phyloP scores from a whole-genome alignment of 2,329 filamentous ascomycete species.

The Biscogniauxia marginata region DNA sequence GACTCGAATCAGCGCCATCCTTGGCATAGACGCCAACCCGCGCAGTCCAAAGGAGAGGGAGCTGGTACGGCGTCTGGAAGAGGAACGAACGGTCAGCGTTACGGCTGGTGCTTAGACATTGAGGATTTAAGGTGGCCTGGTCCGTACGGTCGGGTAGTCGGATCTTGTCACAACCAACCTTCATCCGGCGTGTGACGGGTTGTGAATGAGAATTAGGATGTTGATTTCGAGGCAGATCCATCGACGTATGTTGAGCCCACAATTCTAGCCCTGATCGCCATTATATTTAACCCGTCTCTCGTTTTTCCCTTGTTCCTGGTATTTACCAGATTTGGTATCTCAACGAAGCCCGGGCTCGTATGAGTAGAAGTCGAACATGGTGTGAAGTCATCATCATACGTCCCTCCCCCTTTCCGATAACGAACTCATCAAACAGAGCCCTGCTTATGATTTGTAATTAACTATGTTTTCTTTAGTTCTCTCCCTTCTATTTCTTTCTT shows the following conservation, averaged over 20 bases:
- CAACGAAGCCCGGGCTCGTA: no score
- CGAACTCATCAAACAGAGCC: no score
- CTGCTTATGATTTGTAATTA: background rate
- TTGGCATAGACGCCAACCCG: slow-evolving; percentile 59
- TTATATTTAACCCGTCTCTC: background rate
- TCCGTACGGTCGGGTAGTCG: background rate
- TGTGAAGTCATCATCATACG: no score
- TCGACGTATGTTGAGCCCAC: background rate
- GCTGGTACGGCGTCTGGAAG: slow-evolving; percentile 55
- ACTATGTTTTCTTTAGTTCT: background rate
- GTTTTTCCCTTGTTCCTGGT: background rate
- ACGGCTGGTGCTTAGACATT: no score
- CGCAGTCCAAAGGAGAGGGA: slow-evolving; percentile 57
- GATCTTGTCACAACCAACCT: background rate
- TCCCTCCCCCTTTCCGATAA: background rate
- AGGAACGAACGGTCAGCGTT: slow-evolving; percentile 41
- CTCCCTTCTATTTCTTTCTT: background rate
- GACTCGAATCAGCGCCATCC: slow-evolving; percentile 62
- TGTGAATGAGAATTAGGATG: background rate
- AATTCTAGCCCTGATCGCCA: no score
- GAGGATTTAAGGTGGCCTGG: background rate
- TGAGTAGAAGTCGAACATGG: no score
- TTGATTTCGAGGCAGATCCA: background rate
- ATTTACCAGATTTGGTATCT: no score
- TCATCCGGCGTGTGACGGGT: background rate